Base-by-base conservation (phyloP, 805 yeast species). In the Wickerhamomyces bovis region DNA sequence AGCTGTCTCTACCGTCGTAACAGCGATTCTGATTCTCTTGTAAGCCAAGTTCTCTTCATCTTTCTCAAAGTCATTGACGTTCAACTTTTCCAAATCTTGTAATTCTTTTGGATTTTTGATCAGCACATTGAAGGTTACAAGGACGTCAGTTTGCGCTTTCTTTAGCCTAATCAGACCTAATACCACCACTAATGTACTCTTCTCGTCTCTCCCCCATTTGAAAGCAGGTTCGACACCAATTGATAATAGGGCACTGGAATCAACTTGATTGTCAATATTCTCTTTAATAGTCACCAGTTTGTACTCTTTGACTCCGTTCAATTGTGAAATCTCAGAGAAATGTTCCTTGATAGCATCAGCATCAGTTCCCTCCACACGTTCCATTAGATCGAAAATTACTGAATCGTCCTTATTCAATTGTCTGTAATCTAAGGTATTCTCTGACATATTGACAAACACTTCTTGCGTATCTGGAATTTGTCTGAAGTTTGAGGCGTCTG, bases 391-490 rank as follows among this genome's bases (percentile, higher is more conserved):
- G 18, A 85, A 58, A n/a, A 85, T 80, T 10, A 84, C 60, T 16
- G 85, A 76, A 53, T 75, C 80, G 44, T 81, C 77, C 41, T 65
- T 54, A 38, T 65, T 64, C 41, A 71, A 58, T 43, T 51, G 55
- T 42, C 53, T 70, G 60, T 56, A 69, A 39, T 61, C 67, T 13
- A 66, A 41, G 4, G 50, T 49, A 16, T 62, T 61, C 8, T 64
- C 62, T 7, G 69, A 55, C 13, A 64, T 57, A 43, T 73, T 74
- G 3, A 90, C 79, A 63, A 77, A 94, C 22, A 92, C 97, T 63
- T 92, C 99, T 62, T 94, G 98, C 1, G 89, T 81, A 58, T 94
- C 97, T 0, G 99, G 98, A 3, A 94, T 78, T 50, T 87, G 87
- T 47, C 99, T 70, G 42, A 90, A 61, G 33, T 70, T 63, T 1